A percentile compares a stretch with the other conserved stretches of the same genome.
phyloP scores from a whole-genome alignment of 176 grass and related monocot genomes.

The Areca catechu region DNA sequence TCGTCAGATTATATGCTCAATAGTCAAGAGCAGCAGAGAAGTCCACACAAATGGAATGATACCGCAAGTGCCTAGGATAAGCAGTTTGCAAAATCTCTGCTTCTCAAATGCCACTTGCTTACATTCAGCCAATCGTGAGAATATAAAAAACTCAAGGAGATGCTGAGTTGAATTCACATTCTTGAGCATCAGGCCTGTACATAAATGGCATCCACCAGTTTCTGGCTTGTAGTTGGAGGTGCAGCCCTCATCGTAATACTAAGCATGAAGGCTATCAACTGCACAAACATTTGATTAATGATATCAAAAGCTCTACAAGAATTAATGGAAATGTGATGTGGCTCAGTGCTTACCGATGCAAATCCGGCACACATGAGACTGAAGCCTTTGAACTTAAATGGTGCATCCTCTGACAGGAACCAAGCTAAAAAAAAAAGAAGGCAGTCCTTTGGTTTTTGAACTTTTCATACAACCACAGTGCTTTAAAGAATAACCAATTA shows the following conservation, averaged over 20 bases:
- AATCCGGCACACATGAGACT: slow-evolving; percentile 84
- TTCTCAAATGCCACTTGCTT: too few relatives aligned
- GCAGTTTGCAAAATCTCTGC: too few relatives aligned
- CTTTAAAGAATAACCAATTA: slow-evolving; percentile 1
- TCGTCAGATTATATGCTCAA: too few relatives aligned
- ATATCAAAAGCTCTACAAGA: neutral
- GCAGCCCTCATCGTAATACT: slow-evolving; percentile 43
- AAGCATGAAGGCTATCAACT: slow-evolving; percentile 47
- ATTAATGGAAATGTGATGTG: neutral
- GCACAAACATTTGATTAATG: slow-evolving; percentile 9
- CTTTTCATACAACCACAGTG: neutral
- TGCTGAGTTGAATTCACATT: too few relatives aligned
- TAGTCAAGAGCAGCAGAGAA: too few relatives aligned
- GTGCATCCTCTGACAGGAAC: slow-evolving; percentile 67
- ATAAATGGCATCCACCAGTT: too few relatives aligned
- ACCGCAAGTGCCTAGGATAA: too few relatives aligned
- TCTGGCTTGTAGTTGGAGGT: slow-evolving; percentile 31
- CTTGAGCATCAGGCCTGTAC: too few relatives aligned
- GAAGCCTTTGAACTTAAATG: slow-evolving; percentile 85
- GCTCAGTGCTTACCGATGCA: slow-evolving; percentile 36
- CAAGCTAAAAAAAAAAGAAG: slow-evolving; percentile 37
- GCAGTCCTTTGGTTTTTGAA: neutral
- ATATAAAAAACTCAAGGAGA: too few relatives aligned
- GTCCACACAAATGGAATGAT: too few relatives aligned
- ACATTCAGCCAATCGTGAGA: too few relatives aligned